A percentile compares a stretch with the other conserved stretches of the same genome.
phyloP scores from a whole-genome alignment of 768 basidiomycete species.

The Tricholoma hemisulphureum region DNA sequence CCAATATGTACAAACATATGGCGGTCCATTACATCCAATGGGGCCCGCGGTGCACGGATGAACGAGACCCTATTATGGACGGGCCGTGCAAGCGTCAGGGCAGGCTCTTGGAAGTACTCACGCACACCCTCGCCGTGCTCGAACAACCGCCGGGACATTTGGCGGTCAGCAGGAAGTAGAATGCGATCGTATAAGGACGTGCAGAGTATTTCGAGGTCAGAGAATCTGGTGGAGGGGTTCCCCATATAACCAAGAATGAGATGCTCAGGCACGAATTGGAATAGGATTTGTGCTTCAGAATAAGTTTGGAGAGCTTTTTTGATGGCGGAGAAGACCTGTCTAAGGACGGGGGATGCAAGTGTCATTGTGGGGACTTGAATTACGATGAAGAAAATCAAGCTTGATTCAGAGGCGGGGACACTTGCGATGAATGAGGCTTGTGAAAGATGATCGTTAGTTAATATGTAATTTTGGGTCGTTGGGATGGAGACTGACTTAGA shows the following conservation, averaged over 20 bases:
- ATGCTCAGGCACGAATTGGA: constrained; percentile 75
- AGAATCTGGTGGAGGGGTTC: constrained; percentile 39
- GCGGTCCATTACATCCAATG: constrained; percentile 45
- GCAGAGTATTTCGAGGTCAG: constrained; percentile 51
- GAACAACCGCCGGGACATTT: constrained; percentile 53
- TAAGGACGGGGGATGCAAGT: constrained; percentile 63
- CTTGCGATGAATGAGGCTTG: constrained; percentile 51
- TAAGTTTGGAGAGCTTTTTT: constrained; percentile 54
- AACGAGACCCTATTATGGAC: constrained; percentile 37
- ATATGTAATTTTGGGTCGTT: too few relatives aligned
- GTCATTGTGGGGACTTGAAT: constrained; percentile 61
- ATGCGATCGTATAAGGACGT: constrained; percentile 73
- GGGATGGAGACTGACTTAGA: constrained; percentile 45
- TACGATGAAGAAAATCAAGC: constrained; percentile 67
- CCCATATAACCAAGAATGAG: constrained; percentile 49
- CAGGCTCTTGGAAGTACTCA: constrained; percentile 62
- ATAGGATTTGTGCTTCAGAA: constrained; percentile 51
- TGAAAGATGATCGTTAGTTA: constrained; percentile 2
- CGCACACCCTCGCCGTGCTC: constrained; percentile 38
- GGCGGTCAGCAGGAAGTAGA: constrained; percentile 55
- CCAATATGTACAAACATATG: constrained; percentile 71
- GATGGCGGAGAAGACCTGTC: constrained; percentile 63
- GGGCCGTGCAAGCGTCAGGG: constrained; percentile 60
- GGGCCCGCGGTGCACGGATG: constrained; percentile 33
- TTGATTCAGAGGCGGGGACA: constrained; percentile 36